phyloP scores from a whole-genome alignment of 2,329 filamentous ascomycete species.

The Beauveria australis region DNA sequence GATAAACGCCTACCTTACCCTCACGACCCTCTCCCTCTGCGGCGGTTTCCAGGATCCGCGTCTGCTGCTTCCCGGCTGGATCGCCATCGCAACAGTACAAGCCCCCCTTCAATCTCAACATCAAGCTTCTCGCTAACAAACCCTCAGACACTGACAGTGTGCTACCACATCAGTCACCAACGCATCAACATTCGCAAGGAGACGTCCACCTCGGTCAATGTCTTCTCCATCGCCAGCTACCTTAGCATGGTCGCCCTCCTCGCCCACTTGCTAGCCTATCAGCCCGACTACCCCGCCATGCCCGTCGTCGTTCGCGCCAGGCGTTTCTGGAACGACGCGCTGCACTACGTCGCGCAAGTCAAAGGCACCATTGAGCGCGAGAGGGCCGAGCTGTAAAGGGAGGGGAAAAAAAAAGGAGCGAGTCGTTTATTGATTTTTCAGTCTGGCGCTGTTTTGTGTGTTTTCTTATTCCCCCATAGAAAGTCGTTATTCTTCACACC shows the following conservation, averaged over 20 bases:
- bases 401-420: background rate
- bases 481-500: background rate
- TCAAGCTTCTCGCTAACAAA: background rate
- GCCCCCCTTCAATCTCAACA: background rate
- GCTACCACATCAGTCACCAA: slow-evolving; percentile 70
- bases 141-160: slow-evolving; percentile 56
- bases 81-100: slow-evolving; percentile 64
- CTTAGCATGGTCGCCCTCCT: slow-evolving; percentile 65
- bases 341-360: slow-evolving; percentile 20
- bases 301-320: slow-evolving; percentile 41
- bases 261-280: slow-evolving; percentile 55
- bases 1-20: slow-evolving; percentile 67
- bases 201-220: slow-evolving; percentile 67
- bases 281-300: slow-evolving; percentile 52
- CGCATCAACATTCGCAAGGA: slow-evolving; percentile 74
- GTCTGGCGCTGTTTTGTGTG: background rate
- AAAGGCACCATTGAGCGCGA: slow-evolving; percentile 26
- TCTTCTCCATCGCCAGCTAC: slow-evolving; percentile 70
- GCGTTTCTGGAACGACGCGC: slow-evolving; percentile 27
- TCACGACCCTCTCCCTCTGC: slow-evolving; percentile 60
- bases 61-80: slow-evolving; percentile 68
- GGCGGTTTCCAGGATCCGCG: slow-evolving; percentile 63
- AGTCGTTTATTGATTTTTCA: background rate
- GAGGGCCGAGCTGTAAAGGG: slow-evolving; percentile 21
- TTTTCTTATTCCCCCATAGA: background rate